Base-by-base conservation (phyloP, 805 yeast species). In the Yarrowia keelungensis region DNA sequence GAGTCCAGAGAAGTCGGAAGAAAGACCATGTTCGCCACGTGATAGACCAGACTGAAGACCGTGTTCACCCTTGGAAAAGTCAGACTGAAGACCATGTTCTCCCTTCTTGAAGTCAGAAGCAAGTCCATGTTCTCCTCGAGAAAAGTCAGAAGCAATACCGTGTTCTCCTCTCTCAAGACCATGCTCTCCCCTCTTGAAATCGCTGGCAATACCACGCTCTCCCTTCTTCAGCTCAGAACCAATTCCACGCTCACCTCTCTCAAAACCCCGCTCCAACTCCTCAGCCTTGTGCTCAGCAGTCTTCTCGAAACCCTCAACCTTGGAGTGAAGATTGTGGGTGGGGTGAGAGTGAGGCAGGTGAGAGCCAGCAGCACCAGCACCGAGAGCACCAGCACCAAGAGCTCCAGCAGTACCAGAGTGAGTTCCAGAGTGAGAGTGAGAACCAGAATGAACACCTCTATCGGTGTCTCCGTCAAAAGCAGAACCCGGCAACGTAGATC, bases 221-320 rank as follows among this genome's bases (percentile, higher is more conserved):
- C 36, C 53, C 36, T 26, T 47, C 16, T 15, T 8, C 38, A 49
- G 14, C 3, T 50, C 41, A 15, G 41, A 35, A 0, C 26, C 38
- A 3, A 50, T 7, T 2, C 42, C 56, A 12, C 26, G 51, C 2
- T 1, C 35, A 2, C 35, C 50, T 12, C 15, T 12, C 19, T 3
- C 5, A 16, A 50, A 36, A 1, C 59, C 59, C 11, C 41, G 62
- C 47, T 56, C 62, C 11, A 56, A 38, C 36, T 22, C 35, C 61
- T 56, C 62, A 10, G 19, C 46, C 47, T 56, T 26, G 7, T 15
- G 19, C 62, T 56, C 62, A 15, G 62, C 62, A 22, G 38, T 41
- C 47, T 41, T 56, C 38, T 56, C 62, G 36, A 56, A 15, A n/a
- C 62, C 62, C 62, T 56, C 62, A 3, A 56, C 62, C 62, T 56